Evolutionary conservation across 176 grass and related monocot genomes (phyloP).

Genomic region (Puya raimondii): DNA sequence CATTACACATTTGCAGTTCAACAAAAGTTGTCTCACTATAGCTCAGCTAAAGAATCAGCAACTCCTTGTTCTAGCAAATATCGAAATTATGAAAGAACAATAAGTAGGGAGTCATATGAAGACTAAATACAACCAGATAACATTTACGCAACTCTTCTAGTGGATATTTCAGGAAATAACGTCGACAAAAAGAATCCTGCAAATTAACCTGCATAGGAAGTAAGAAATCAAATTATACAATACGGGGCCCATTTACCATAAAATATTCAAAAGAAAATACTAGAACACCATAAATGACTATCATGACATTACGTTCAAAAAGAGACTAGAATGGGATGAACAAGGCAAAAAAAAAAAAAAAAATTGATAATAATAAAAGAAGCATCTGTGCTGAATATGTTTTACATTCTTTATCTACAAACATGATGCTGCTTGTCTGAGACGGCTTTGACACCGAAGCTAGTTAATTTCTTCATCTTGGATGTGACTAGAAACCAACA

Average conservation of each 20-base stretch:
- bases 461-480: background rate
- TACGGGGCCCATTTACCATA: no score
- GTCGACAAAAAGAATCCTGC: background rate
- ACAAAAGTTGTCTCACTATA: constrained; percentile 1
- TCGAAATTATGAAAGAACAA: background rate
- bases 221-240: no score
- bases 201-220: no score
- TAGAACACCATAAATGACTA: no score
- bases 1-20: background rate
- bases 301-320: no score
- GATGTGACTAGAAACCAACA: background rate
- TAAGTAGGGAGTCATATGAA: background rate
- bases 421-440: background rate
- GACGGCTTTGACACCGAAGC: background rate
- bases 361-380: background rate
- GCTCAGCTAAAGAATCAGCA: background rate
- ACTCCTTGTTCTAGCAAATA: background rate
- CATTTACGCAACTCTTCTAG: background rate
- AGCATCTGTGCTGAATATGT: background rate
- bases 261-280: no score
- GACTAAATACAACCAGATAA: background rate
- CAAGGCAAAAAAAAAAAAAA: no score
- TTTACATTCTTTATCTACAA: background rate
- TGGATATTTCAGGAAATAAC: background rate
- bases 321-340: no score